Conservation (phyloP, 768 basidiomycete species). For the Termitomyces titanicus region DNA sequence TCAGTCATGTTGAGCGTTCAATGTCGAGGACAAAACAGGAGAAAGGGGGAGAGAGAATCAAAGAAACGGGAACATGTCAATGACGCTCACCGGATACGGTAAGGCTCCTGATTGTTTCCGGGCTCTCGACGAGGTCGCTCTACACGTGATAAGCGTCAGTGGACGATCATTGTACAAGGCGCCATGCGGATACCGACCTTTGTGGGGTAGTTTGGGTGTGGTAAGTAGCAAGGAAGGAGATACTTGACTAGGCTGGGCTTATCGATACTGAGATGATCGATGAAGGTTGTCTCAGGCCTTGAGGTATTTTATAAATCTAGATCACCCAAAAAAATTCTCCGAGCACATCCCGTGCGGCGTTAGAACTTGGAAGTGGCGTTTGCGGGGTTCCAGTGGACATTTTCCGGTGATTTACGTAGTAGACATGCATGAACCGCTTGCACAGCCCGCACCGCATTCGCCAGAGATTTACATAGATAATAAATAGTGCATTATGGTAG, state of each 20-base stretch:
- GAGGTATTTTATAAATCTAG: too few relatives aligned
- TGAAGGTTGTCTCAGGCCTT: background rate
- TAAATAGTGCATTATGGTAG: slow-evolving; percentile 11
- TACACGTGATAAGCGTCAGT: slow-evolving; percentile 15
- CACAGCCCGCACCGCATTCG: too few relatives aligned
- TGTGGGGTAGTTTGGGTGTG: background rate
- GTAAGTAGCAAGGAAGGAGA: background rate
- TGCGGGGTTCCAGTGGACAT: background rate
- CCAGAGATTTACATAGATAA: background rate
- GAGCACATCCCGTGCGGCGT: slow-evolving; percentile 1
- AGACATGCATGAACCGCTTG: too few relatives aligned
- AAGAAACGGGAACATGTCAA: background rate
- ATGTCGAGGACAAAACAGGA: slow-evolving; percentile 7
- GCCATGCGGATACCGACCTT: background rate
- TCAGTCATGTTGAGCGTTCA: slow-evolving; percentile 40
- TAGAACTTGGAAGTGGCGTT: background rate
- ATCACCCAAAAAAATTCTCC: background rate
- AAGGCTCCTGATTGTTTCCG: slow-evolving; percentile 9
- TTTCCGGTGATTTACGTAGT: background rate
- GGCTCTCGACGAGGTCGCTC: background rate
- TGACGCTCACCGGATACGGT: slow-evolving; percentile 7
- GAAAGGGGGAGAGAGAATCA: background rate
- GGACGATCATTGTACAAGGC: background rate
- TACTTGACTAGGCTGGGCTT: background rate
- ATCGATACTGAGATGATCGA: background rate